A percentile compares a stretch with the other conserved stretches of the same genome.
phyloP scores from a whole-genome alignment of 2,329 filamentous ascomycete genomes.

The Aspergillus sp. region DNA sequence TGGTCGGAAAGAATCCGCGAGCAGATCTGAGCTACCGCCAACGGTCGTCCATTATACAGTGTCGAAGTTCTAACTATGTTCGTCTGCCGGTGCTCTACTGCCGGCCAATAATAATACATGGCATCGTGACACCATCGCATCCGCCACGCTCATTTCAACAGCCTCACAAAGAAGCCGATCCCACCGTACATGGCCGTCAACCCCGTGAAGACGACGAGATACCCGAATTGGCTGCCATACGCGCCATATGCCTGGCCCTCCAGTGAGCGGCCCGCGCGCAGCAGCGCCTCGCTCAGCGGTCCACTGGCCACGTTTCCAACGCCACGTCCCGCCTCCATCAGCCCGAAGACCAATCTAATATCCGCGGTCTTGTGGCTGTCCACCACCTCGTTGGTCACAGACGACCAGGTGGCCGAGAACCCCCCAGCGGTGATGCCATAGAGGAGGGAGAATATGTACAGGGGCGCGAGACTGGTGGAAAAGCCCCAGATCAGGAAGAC shows the following conservation, averaged over 20 bases:
- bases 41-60: background rate
- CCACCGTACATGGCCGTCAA: constrained; percentile 25
- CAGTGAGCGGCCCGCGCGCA: constrained; percentile 16
- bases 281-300: constrained; percentile 48
- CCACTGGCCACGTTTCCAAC: constrained; percentile 53
- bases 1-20: constrained; percentile 20
- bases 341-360: constrained; percentile 49
- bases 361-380: constrained; percentile 39
- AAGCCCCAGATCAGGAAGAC: constrained; percentile 51
- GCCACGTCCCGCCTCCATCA: constrained; percentile 50
- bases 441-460: constrained; percentile 42
- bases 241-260: constrained; percentile 14
- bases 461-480: constrained; percentile 38
- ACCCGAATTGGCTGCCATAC: constrained; percentile 29
- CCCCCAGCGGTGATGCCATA: constrained; percentile 49
- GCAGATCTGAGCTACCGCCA: background rate
- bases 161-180: constrained; percentile 23
- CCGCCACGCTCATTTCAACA: constrained; percentile 10
- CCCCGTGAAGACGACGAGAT: constrained; percentile 29
- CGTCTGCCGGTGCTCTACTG: no score
- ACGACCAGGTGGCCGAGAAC: constrained; percentile 45
- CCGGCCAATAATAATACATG: no score
- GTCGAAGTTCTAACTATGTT: background rate
- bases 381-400: constrained; percentile 44
- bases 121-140: no score